Conservation (phyloP, 805 yeast genomes). For the Vanderwaltozyma yarrowii region DNA sequence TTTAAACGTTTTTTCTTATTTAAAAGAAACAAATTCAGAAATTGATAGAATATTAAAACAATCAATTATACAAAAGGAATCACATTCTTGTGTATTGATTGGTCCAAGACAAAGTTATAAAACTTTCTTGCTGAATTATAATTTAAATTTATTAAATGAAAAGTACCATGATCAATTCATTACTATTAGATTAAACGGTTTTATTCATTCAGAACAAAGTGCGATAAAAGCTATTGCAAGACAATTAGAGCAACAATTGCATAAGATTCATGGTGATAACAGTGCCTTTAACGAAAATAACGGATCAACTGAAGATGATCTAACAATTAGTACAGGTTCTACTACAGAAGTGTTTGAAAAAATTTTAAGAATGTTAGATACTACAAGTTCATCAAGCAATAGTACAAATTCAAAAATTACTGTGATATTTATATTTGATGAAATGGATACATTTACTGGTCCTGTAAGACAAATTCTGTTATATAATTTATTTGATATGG, state of each 20-base stretch:
- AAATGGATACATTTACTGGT: conserved; percentile 67
- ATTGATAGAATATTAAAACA: conserved; percentile 49
- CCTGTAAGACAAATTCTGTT: conserved; percentile 71
- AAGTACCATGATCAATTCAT: conserved; percentile 44
- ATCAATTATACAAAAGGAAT: conserved; percentile 58
- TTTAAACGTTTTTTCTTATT: conserved; percentile 12
- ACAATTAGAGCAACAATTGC: conserved; percentile 52
- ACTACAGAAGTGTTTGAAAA: conserved; percentile 52
- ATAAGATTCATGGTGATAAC: conserved; percentile 20
- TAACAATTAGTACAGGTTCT: conserved; percentile 41
- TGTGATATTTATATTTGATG: conserved; percentile 72
- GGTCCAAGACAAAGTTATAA: conserved; percentile 82
- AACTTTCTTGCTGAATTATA: conserved; percentile 49
- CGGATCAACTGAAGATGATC: conserved; percentile 9
- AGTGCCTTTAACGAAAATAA: conserved; percentile 5
- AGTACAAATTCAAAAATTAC: conserved; percentile 35
- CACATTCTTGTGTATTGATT: conserved; percentile 68
- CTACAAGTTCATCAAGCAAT: conserved; percentile 13
- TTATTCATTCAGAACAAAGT: conserved; percentile 56
- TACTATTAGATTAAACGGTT: conserved; percentile 56
- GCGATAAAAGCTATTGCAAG: conserved; percentile 83
- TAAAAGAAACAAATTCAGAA: conserved; percentile 30
- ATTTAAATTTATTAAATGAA: conserved; percentile 35
- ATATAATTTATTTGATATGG: conserved; percentile 79
- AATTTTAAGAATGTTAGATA: conserved; percentile 43